Evolutionary conservation across 116 monocot species (phyloP), one percentile per base, ranked within the genome.

Genomic region (Phalaenopsis hybrid): DNA sequence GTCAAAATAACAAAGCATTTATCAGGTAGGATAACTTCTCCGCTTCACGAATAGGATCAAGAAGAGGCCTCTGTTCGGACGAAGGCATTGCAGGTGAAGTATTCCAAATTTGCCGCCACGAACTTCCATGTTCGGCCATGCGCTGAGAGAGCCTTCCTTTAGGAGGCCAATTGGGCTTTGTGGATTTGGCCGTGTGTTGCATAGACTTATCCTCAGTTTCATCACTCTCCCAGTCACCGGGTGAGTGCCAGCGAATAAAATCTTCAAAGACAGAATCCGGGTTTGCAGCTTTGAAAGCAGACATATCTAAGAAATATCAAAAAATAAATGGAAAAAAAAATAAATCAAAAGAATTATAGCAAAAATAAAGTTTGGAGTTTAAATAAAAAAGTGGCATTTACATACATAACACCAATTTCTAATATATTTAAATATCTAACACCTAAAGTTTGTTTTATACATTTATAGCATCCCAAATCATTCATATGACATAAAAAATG

Each of bases 191-290:
- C 28, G 70, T 79, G 45, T 79, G 75, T 72, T 65, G 65, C 52
- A 31, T 58, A 52, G 59, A 69, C 69, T 10, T 79, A 31, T 68
- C 84, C 59, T 82, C 81, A 61, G 75, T 50, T 80, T 88, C 88
- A 85, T 88, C 85, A 85, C 61, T 85, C 79, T 91, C 95, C 97
- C 98, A 98, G 67, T 98, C 98, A 76, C 88, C 88, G 80, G 98
- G 98, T 75, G 98, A 98, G 81, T 95, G 95, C 95, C 98, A 98
- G 79, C 98, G 88, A 77, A 98, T 94, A 82, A 98, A 98, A 91
- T 98, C 95, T 90, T 98, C 95, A 91, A 98, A 98, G 68, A 93
- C 81, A 28, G 98, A 93, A 83, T 90, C 93, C 73, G 98, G 98
- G 77, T 98, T 98, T 86, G 98, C 98, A 85, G 94, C 95, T 88